Percentiles rank a stretch among this genome's conserved stretches.
These are phyloP conservation scores for Rosa chinensis DNA, from an alignment of 306 rosid species.

Conservation along the genomic window DNA sequence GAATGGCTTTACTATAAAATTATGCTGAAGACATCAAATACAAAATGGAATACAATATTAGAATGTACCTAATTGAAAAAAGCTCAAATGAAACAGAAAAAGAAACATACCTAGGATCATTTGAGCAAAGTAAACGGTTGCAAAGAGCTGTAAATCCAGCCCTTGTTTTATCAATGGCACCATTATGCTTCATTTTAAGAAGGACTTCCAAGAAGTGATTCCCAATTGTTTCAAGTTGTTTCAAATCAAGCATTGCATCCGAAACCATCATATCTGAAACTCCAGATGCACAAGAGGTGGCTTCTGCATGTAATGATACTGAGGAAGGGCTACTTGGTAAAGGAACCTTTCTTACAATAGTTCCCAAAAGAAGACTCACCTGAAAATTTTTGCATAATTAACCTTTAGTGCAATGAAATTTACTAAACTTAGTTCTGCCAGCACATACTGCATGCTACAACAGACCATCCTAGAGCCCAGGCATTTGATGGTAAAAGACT, in stretches of 20 bases:
- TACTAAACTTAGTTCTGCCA: not conserved
- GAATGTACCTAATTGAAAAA: not conserved
- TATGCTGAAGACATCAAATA: not conserved
- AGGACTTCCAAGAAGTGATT: constrained; percentile 96
- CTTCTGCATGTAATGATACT: constrained; percentile 43
- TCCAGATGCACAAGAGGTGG: constrained; percentile 31
- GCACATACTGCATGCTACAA: not conserved
- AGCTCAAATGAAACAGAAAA: not conserved
- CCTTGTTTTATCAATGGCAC: constrained; percentile 98
- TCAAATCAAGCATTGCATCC: constrained; percentile 68
- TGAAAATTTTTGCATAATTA: constrained; percentile 32
- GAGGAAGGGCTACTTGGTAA: constrained; percentile 51
- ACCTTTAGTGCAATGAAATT: constrained; percentile 10
- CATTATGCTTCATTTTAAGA: constrained; percentile 97
- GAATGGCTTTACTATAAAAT: not conserved
- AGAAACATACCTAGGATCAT: constrained; percentile 59
- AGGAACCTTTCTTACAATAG: constrained; percentile 86
- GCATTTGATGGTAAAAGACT: not conserved
- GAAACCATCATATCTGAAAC: constrained; percentile 30
- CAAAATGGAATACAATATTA: constrained; percentile 3
- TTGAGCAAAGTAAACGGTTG: constrained; percentile 92
- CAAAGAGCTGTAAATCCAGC: constrained; percentile 99
- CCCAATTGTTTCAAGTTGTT: constrained; percentile 86
- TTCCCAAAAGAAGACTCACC: constrained; percentile 99
- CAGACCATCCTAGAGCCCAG: not conserved